Evolutionary conservation across 495 filamentous ascomycete genomes (phyloP).

Genomic region (Trichoderma orchidacearum): DNA sequence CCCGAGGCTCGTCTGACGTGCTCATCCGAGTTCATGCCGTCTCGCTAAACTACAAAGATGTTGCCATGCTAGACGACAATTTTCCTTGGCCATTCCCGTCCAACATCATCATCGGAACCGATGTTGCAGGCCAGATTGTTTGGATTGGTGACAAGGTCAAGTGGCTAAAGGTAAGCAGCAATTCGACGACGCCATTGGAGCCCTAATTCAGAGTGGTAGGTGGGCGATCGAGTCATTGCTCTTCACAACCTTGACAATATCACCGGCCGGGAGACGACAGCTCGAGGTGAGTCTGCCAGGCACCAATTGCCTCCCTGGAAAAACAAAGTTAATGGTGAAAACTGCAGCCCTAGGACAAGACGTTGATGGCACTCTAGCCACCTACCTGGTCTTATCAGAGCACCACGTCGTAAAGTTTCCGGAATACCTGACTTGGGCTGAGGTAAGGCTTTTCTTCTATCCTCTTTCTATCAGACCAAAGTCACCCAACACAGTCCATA

Average conservation of each 20-base stretch:
- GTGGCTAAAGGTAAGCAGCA: neutral
- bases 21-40: constrained; percentile 27
- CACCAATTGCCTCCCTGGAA: neutral
- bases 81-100: constrained; percentile 23
- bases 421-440: constrained; percentile 14
- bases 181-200: no score
- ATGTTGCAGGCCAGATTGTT: constrained; percentile 24
- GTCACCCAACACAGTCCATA: neutral
- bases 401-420: constrained; percentile 15
- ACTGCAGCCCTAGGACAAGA: constrained; percentile 18
- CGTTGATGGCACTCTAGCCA: constrained; percentile 24
- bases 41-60: constrained; percentile 27
- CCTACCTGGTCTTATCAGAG: constrained; percentile 21
- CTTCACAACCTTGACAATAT: neutral
- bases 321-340: constrained; percentile 6
- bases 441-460: neutral
- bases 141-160: constrained; percentile 18
- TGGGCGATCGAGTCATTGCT: neutral
- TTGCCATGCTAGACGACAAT: constrained; percentile 22
- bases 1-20: constrained; percentile 14
- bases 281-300: neutral
- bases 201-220: no score
- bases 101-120: constrained; percentile 19
- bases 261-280: neutral
- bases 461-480: neutral